Evolutionary conservation across 352 stramenopile genomes (phyloP).

Genomic region (Phytophthora chlamydospora): DNA sequence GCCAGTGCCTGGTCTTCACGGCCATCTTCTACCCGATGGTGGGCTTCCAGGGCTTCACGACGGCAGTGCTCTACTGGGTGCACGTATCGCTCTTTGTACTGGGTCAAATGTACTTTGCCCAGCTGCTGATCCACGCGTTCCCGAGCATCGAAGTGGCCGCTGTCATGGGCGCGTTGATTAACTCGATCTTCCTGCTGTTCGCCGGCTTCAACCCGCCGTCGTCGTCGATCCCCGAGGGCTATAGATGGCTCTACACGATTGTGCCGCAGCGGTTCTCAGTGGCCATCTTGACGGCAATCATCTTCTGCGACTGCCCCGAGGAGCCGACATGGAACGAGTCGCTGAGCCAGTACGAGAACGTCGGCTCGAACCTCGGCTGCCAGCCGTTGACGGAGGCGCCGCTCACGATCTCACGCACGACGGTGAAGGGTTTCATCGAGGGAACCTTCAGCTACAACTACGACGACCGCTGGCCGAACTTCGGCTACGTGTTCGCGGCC

Average conservation of each 20-base stretch:
- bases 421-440: constrained; percentile 12
- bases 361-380: constrained; percentile 14
- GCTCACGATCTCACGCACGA: constrained; percentile 10
- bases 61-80: too few relatives aligned
- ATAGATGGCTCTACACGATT: constrained; percentile 3
- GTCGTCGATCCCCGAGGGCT: constrained; percentile 1
- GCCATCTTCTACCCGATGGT: too few relatives aligned
- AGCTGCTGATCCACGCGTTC: too few relatives aligned
- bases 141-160: neutral
- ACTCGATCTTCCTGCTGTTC: constrained; percentile 5
- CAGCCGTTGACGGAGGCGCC: constrained; percentile 13
- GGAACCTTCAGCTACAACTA: constrained; percentile 16
- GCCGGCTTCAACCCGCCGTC: constrained; percentile 1
- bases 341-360: constrained; percentile 13
- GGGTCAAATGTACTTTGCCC: too few relatives aligned
- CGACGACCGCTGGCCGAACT: constrained; percentile 9
- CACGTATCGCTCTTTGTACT: too few relatives aligned
- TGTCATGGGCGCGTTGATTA: constrained; percentile 1
- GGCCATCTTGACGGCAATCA: constrained; percentile 6
- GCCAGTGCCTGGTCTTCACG: too few relatives aligned
- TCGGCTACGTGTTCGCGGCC: constrained; percentile 17
- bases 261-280: neutral
- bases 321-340: constrained; percentile 20
- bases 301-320: constrained; percentile 19
- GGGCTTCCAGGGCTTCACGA: too few relatives aligned